Evolutionary conservation across 495 filamentous ascomycete genomes (phyloP), one percentile per base, ranked within the genome.

Genomic region (Penicillium soppii): DNA sequence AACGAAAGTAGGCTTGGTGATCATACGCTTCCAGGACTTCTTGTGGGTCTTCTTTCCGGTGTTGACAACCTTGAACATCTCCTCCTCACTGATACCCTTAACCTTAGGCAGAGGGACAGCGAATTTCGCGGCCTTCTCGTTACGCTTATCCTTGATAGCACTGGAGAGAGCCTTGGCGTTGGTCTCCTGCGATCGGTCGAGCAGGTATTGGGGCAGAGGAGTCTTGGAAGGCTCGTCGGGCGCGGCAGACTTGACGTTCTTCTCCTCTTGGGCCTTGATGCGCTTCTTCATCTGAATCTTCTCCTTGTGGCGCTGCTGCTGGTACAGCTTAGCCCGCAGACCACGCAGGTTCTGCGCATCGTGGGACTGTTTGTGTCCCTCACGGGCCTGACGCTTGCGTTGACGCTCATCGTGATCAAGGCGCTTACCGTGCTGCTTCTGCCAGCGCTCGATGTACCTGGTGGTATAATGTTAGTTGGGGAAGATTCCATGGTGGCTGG

Each of bases 261-360:
- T 86, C 78, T 97, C 89, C 68, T 98, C 94, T 75, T 92, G 88
- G 50, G 87, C 85, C 70, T 87, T 88, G 82, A 98, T 95, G 61
- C 84, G 78, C 82, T 98, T 97, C 72, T 89, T 88, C 89, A 98
- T 92, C 83, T 97, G 92, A 69, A 99, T 97, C 86, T 99, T 99
- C 75, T 97, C 89, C 62, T 87, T 82, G 73, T 91, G 90, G 33
- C 94, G 82, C 82, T 94, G 88, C 79, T 96, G 88, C 69, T 90
- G 87, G 78, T 95, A 88, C 63, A 96, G 79, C 78, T 99, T 99
- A 61, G 94, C 94, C 53, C 90, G 79, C 59, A 97, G 81, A 55
- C 95, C 94, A 53, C 85, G 84, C 59, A 97, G 81, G 68, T 91
- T 95, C 75, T 97, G 92, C 13, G 94, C 89, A 72, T 96, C 82